A percentile compares a stretch with the other conserved stretches of the same genome.
Conservation (phyloP, 805 yeast species). For the Sugiyamaella valdiviana region DNA sequence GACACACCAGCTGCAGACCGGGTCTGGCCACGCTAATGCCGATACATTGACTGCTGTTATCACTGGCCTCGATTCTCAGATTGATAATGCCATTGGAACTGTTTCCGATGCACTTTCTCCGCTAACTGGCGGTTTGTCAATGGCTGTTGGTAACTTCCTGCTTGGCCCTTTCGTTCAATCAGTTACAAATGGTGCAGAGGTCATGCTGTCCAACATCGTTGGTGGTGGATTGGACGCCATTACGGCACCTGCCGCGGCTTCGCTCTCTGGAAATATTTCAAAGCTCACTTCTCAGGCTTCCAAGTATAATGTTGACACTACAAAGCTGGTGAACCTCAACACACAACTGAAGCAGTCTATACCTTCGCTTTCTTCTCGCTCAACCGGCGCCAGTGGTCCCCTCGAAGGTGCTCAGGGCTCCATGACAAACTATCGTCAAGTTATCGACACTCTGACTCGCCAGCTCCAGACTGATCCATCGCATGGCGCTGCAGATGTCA, state of each 20-base stretch:
- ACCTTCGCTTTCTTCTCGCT: no score
- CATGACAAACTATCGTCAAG: constrained; percentile 6
- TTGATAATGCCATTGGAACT: constrained; percentile 25
- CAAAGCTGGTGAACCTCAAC: constrained; percentile 4
- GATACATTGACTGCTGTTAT: constrained; percentile 16
- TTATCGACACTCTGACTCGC: background rate
- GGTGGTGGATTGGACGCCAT: constrained; percentile 18
- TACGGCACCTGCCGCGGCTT: constrained; percentile 2
- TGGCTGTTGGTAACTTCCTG: constrained; percentile 22
- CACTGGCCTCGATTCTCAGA: constrained; percentile 29
- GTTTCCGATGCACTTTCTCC: constrained; percentile 17
- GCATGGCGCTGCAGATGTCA: constrained; percentile 12
- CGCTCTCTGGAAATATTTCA: constrained; percentile 2
- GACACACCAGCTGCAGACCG: background rate
- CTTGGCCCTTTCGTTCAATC: constrained; percentile 28
- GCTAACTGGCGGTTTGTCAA: constrained; percentile 23
- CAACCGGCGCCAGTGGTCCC: constrained; percentile 25
- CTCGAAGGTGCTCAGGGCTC: constrained; percentile 3
- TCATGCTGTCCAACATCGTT: constrained; percentile 20
- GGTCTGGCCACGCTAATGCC: constrained; percentile 9
- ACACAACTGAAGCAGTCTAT: background rate
- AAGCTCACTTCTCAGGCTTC: constrained; percentile 5
- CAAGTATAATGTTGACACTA: constrained; percentile 11
- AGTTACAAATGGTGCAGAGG: constrained; percentile 28
- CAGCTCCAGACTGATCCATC: background rate